Evolutionary conservation across 768 basidiomycete genomes (phyloP).

Genomic region (Tricholoma terreum): DNA sequence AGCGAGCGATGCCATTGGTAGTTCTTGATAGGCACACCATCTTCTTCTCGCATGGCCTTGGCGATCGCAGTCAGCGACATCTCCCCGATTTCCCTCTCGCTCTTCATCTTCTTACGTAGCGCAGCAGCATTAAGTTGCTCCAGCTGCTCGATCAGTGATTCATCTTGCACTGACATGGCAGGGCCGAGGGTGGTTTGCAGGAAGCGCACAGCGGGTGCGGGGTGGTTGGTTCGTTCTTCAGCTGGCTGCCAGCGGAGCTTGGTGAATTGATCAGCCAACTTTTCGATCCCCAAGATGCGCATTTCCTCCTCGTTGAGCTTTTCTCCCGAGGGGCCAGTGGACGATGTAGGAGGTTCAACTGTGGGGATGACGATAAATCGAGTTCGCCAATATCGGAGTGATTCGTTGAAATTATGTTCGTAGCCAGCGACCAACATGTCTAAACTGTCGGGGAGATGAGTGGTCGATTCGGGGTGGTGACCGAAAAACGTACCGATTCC

Average conservation of each 20-base stretch:
- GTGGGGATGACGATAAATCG: slow-evolving; percentile 92
- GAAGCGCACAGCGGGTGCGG: slow-evolving; percentile 64
- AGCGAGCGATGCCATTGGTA: slow-evolving; percentile 76
- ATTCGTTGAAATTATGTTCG: slow-evolving; percentile 76
- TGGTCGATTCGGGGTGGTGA: not conserved
- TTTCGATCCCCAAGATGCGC: slow-evolving; percentile 85
- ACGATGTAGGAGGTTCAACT: slow-evolving; percentile 57
- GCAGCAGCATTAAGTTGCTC: slow-evolving; percentile 77
- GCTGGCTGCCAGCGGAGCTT: slow-evolving; percentile 76
- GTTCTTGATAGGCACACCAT: slow-evolving; percentile 79
- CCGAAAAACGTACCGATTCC: slow-evolving; percentile 63
- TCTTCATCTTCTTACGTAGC: slow-evolving; percentile 76
- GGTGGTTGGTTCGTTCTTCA: slow-evolving; percentile 48
- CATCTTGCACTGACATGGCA: slow-evolving; percentile 74
- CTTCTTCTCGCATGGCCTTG: slow-evolving; percentile 83
- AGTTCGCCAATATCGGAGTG: slow-evolving; percentile 90
- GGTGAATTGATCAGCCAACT: slow-evolving; percentile 84
- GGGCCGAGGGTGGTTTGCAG: slow-evolving; percentile 85
- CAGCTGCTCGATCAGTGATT: slow-evolving; percentile 71
- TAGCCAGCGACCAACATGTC: slow-evolving; percentile 87
- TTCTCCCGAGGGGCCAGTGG: slow-evolving; percentile 64
- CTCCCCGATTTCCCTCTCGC: slow-evolving; percentile 67
- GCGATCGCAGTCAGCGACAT: slow-evolving; percentile 64
- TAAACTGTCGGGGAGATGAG: slow-evolving; percentile 42
- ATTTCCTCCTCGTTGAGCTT: slow-evolving; percentile 83